phyloP scores from a whole-genome alignment of 169 alveolate genomes.

The Cryptosporidium meleagridis region DNA sequence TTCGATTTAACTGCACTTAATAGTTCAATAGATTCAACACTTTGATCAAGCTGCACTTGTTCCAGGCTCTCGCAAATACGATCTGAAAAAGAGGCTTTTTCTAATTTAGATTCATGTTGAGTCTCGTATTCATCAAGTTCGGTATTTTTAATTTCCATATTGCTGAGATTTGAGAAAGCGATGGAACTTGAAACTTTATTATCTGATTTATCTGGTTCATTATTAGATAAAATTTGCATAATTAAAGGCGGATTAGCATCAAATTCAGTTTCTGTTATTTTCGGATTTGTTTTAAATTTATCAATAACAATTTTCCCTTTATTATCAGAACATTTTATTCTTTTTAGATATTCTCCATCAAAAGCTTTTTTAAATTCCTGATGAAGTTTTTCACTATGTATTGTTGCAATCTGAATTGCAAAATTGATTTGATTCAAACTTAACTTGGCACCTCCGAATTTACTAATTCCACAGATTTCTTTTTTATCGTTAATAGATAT shows the following conservation, averaged over 20 bases:
- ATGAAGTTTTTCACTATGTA: conserved; percentile 51
- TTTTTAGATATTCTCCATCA: background rate
- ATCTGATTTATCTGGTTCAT: background rate
- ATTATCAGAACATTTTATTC: background rate
- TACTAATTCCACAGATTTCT: conserved; percentile 46
- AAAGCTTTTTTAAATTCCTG: conserved; percentile 16
- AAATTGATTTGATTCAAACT: conserved; percentile 27
- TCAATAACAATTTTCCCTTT: background rate
- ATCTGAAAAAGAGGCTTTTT: conserved; percentile 14
- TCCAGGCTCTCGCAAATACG: conserved; percentile 48
- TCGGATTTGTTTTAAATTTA: background rate
- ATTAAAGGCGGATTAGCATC: background rate
- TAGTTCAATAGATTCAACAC: conserved; percentile 17
- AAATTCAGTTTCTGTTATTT: background rate
- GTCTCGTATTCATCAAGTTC: background rate
- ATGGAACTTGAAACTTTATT: background rate
- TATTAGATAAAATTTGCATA: background rate
- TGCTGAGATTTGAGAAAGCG: background rate
- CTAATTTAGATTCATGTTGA: background rate
- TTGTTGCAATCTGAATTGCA: conserved; percentile 65
- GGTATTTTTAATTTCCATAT: background rate
- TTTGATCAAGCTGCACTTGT: conserved; percentile 56
- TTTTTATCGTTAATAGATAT: conserved; percentile 35
- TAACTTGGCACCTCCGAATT: conserved; percentile 52
- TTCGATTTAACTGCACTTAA: conserved; percentile 34